Percentiles rank a stretch among this genome's conserved stretches.
These are phyloP conservation scores for Pseudogymnoascus sp. DNA, from an alignment of 2,329 filamentous ascomycete genomes.

Conservation along the genomic window DNA sequence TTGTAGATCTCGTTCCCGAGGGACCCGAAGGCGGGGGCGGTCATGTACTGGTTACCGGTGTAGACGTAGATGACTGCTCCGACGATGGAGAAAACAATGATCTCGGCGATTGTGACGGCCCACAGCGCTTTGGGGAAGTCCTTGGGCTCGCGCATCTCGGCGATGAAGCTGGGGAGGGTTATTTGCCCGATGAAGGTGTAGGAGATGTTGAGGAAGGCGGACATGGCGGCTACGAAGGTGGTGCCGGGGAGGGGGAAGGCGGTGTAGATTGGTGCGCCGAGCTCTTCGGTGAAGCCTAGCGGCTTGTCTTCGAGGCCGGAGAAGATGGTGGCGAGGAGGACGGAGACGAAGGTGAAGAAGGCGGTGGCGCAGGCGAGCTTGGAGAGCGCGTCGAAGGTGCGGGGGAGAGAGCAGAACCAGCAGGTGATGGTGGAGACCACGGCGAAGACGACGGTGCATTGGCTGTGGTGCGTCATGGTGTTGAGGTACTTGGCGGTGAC, in stretches of 20 bases:
- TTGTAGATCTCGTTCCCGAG: slow-evolving; percentile 66
- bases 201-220: slow-evolving; percentile 87
- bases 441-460: slow-evolving; percentile 75
- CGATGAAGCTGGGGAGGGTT: slow-evolving; percentile 87
- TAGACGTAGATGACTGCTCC: slow-evolving; percentile 78
- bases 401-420: slow-evolving; percentile 70
- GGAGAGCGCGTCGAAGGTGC: slow-evolving; percentile 74
- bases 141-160: slow-evolving; percentile 73
- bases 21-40: slow-evolving; percentile 77
- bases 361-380: slow-evolving; percentile 73
- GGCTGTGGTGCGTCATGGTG: slow-evolving; percentile 64
- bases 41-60: slow-evolving; percentile 83
- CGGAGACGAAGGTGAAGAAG: slow-evolving; percentile 82
- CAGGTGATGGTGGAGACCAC: slow-evolving; percentile 66
- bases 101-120: slow-evolving; percentile 79
- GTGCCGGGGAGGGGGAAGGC: slow-evolving; percentile 59
- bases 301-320: slow-evolving; percentile 68
- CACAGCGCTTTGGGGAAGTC: slow-evolving; percentile 93
- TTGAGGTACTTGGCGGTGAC: slow-evolving; percentile 83
- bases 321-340: slow-evolving; percentile 76
- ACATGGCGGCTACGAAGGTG: slow-evolving; percentile 73
- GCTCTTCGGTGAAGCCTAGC: slow-evolving; percentile 49
- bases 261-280: slow-evolving; percentile 58
- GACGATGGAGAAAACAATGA: slow-evolving; percentile 77
- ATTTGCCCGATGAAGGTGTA: slow-evolving; percentile 97